Evolutionary conservation across 176 grass and related monocot genomes (phyloP).

Genomic region (Phoenix dactylifera): DNA sequence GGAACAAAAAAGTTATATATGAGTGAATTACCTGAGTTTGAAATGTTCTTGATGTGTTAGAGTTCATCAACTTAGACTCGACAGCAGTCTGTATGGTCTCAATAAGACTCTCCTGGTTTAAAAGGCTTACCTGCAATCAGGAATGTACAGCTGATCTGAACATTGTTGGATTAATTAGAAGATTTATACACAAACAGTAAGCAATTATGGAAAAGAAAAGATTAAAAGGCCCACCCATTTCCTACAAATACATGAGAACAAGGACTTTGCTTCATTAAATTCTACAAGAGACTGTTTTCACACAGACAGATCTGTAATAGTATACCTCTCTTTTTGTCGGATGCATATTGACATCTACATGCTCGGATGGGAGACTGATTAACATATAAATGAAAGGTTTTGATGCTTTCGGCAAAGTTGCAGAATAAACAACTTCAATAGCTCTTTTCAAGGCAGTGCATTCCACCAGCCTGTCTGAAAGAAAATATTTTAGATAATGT

Average conservation of each 20-base stretch:
- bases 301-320: background rate
- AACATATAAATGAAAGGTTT: slow-evolving; percentile 99
- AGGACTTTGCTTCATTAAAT: background rate
- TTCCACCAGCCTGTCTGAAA: slow-evolving; percentile 80
- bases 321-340: slow-evolving; percentile 95
- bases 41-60: slow-evolving; percentile 83
- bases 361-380: slow-evolving; percentile 77
- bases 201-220: no score
- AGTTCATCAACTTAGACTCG: slow-evolving; percentile 78
- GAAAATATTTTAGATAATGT: background rate
- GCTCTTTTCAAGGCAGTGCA: slow-evolving; percentile 82
- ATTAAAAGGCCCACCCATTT: no score
- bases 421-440: slow-evolving; percentile 77
- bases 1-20: slow-evolving; percentile 9
- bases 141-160: no score
- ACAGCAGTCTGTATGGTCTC: slow-evolving; percentile 63
- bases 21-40: slow-evolving; percentile 58
- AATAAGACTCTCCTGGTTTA: slow-evolving; percentile 88
- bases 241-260: no score
- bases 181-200: no score
- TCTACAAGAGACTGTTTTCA: background rate
- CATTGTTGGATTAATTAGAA: no score
- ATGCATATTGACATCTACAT: slow-evolving; percentile 94
- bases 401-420: slow-evolving; percentile 84
- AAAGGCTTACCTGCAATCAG: slow-evolving; percentile 75